Base-by-base conservation (phyloP, 2,329 filamentous ascomycete genomes). In the Coniochaeta sp. region DNA sequence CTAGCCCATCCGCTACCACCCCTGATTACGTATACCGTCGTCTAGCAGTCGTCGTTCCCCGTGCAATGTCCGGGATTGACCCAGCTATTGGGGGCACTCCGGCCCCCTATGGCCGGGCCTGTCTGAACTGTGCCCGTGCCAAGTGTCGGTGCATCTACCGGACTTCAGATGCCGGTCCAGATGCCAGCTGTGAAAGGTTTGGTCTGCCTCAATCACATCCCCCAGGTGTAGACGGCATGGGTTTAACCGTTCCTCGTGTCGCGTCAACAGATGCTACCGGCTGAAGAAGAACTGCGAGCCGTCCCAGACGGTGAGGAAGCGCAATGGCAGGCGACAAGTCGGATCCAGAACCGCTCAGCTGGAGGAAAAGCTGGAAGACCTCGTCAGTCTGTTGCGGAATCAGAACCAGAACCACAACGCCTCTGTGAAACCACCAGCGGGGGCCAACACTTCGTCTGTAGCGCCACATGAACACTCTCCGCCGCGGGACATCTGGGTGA, bases 81-180 rank as follows among this genome's bases (percentile, higher is more conserved):
- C 4, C 20, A 42, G 14, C 38, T 26, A 12, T 22, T 22, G 38
- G 20, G 16, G 26, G 26, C 28, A 30, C 26, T 31, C 45, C 45
- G 45, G 45, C 45, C 30, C 45, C 67, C 16, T 75, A 75, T 54
- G 72, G 72, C 20, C 62, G 70, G 40, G 73, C 73, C 1, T 76
- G 73, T 54, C 70, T 67, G 31, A 75, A 72, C 57, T 77, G 74
- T 58, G 71, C 72, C 45, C 65, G 66, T 45, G 71, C 73, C 28
- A 77, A 77, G 57, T 76, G 72, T 62, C 73, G 75, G 57, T 77
- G 75, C 60, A 71, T 77, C 51, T 60, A 72, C 53, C 66, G 65
- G 12, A 50, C 57, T 4, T 63, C 58, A 12, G 67, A 57, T 6
- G 31, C 49, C 7, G 57, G 57, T 4, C 63, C 58, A 12, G 67